These are phyloP conservation scores for Pseudogymnoascus sp. DNA, from an alignment of 2,329 filamentous ascomycete genomes.

Conservation along the genomic window DNA sequence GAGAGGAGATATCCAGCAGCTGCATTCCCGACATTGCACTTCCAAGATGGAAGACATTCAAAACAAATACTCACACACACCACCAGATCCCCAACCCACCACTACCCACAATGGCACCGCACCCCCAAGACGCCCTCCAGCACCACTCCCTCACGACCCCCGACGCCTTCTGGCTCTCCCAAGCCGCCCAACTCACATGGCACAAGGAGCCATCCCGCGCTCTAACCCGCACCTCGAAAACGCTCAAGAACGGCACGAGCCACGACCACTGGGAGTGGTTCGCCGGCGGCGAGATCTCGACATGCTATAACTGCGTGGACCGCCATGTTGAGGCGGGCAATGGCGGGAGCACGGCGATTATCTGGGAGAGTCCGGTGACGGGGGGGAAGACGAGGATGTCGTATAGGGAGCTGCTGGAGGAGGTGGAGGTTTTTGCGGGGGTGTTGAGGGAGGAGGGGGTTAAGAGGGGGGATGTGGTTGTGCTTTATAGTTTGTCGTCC, in stretches of 20 bases:
- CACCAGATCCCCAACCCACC: background rate
- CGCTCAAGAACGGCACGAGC: conserved; percentile 48
- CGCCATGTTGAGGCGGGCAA: conserved; percentile 76
- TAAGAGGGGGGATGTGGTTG: conserved; percentile 72
- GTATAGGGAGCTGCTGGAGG: conserved; percentile 68
- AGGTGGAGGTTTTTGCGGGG: conserved; percentile 75
- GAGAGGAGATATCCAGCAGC: background rate
- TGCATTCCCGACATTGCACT: background rate
- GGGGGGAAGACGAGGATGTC: conserved; percentile 61
- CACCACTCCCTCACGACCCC: conserved; percentile 55
- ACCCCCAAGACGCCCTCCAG: conserved; percentile 28
- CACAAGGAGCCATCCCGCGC: conserved; percentile 61
- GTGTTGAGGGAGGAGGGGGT: conserved; percentile 78
- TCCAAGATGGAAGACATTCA: background rate
- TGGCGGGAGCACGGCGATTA: conserved; percentile 65
- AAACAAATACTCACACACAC: background rate
- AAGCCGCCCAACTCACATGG: conserved; percentile 72
- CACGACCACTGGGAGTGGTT: conserved; percentile 88
- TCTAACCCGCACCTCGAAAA: conserved; percentile 53
- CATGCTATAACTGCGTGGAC: conserved; percentile 86
- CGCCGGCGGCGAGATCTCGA: conserved; percentile 77
- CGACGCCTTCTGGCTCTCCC: conserved; percentile 64
- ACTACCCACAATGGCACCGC: conserved; percentile 18
- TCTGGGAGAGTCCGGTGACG: conserved; percentile 83
- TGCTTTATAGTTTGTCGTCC: conserved; percentile 67